phyloP scores from a whole-genome alignment of 257 asterid species.

The Coffea canephora region DNA sequence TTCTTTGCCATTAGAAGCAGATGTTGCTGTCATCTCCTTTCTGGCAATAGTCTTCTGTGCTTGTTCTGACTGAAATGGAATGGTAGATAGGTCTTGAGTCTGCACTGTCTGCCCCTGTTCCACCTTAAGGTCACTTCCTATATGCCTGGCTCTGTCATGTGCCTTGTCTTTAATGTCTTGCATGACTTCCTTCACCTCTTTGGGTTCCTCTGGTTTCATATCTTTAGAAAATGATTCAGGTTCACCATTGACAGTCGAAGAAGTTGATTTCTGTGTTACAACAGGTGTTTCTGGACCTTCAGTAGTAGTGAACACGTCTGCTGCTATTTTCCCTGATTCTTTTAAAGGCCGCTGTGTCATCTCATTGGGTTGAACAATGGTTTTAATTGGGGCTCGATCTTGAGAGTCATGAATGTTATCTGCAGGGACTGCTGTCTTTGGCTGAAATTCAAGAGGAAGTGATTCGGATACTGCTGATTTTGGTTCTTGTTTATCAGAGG shows the following conservation, averaged over 20 bases:
- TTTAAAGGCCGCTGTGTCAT: slow-evolving; percentile 20
- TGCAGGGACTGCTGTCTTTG: too few species aligned
- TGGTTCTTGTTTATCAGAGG: slow-evolving; percentile 26
- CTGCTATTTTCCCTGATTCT: slow-evolving; percentile 18
- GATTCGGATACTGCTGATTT: slow-evolving; percentile 17
- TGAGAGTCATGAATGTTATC: slow-evolving; percentile 1
- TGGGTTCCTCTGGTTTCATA: slow-evolving; percentile 34
- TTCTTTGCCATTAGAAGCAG: slow-evolving; percentile 27
- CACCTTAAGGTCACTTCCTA: slow-evolving; percentile 18
- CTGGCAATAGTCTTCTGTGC: slow-evolving; percentile 20
- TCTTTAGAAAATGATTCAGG: slow-evolving; percentile 18
- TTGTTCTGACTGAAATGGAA: slow-evolving; percentile 25
- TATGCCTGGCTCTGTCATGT: slow-evolving; percentile 28
- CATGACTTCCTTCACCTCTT: slow-evolving; percentile 50
- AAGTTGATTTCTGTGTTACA: slow-evolving; percentile 21
- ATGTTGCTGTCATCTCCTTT: slow-evolving; percentile 26
- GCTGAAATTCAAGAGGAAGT: too few species aligned
- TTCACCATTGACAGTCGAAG: slow-evolving; percentile 16
- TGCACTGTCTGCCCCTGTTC: slow-evolving; percentile 18
- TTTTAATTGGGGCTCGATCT: slow-evolving; percentile 17
- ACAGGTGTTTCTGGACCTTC: slow-evolving; percentile 18
- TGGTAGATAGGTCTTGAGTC: slow-evolving; percentile 21
- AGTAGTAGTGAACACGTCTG: background rate
- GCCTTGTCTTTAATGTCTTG: slow-evolving; percentile 27
- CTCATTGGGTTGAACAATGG: slow-evolving; percentile 18